Base-by-base conservation (phyloP, 192 early-diverging fungal genomes). In the Jimgerdemannia lactiflua region DNA sequence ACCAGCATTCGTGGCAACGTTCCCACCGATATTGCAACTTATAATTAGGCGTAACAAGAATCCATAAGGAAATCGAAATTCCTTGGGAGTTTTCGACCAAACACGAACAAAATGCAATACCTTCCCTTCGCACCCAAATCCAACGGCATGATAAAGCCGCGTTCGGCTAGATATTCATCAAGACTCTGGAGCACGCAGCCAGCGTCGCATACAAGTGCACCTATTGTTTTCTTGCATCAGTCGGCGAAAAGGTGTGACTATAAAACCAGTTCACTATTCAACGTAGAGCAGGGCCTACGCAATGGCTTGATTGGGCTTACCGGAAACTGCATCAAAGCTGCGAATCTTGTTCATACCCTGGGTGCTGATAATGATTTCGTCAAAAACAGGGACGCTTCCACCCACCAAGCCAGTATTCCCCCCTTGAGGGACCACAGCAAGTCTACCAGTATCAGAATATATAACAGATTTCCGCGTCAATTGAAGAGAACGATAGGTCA, bases 1-100 rank as follows among this genome's bases (percentile, higher is more conserved):
- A 54, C 98, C 98, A 1, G 98, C 98, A 82, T 99, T 99, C 6
- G 97, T 97, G 9, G 97, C 93, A n/a, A 99, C 94, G 75, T 99
- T 99, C 49, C 98, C 98, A 70, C 98, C 98, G 75, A 99, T 97
- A 72, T 97, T 95, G 82, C 97, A 98, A 79, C 93, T 96, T 71
- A 74, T 79, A 67, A 4, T 59, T 4, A 67, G 65, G 3, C 4
- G 8, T 44, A 42, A 19, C 18, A 18, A 39, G 17, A 18, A 0
- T 0, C 18, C 19, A 20, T 41, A 10, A 68, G 7, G 67, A 68
- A 29, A 29, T 29, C 29, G 29, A 29, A 29, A 29, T 29, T 29
- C 29, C 29, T 29, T 29, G 29, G 29, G 29, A 29, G 29, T 29
- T 29, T 1, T 29, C 29, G 29, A 29, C 29, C 29, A 29, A 19